Evolutionary conservation across 1,284 basidiomycete species (phyloP), one percentile per base, ranked within the genome.

Genomic region (Ganoderma sp.): DNA sequence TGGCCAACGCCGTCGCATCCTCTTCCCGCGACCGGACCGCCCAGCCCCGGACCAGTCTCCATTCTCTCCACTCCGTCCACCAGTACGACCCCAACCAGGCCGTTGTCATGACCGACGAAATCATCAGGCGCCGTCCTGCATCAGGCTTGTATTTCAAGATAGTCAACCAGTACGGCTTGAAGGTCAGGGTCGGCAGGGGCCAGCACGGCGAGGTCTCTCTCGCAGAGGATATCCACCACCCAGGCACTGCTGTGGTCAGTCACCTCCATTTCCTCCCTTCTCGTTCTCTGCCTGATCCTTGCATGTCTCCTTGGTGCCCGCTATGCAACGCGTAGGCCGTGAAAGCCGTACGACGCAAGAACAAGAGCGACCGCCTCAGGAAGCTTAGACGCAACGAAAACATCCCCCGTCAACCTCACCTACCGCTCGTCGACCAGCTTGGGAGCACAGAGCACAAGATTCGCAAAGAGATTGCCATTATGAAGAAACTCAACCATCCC

Each of bases 401-500:
- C 48, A 81, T 91, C 62, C 86, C 88, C 52, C 79, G 84, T 37
- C 78, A 87, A 32, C 80, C 83, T 67, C 84, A 88, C 77, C 79
- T 82, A 2, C 84, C 83, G 39, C 79, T 91, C 22, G 85, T 84
- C 9, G 89, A 91, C 79, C 85, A 84, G 68, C 82, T 91, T 41
- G 83, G 85, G 66, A 91, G 88, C 48, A 92, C 91, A 59, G 93
- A 95, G 77, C 85, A 89, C 74, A 93, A 93, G 82, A 93, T 96
- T 73, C 85, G 88, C 75, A 90, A 90, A 76, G 96, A 99, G 81
- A 98, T 99, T 71, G 97, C 97, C 6, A 97, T 99, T 79, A 96
- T 99, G 93, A 98, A 98, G 83, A 97, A 98, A 77, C 91, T 94
- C 77, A 84, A 90, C 69, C 97, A 99, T 78, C 90, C 92, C 0